Evolutionary conservation across 140 eudicot genomes (phyloP), one percentile per base, ranked within the genome.

Genomic region (Oenanthe javanica): DNA sequence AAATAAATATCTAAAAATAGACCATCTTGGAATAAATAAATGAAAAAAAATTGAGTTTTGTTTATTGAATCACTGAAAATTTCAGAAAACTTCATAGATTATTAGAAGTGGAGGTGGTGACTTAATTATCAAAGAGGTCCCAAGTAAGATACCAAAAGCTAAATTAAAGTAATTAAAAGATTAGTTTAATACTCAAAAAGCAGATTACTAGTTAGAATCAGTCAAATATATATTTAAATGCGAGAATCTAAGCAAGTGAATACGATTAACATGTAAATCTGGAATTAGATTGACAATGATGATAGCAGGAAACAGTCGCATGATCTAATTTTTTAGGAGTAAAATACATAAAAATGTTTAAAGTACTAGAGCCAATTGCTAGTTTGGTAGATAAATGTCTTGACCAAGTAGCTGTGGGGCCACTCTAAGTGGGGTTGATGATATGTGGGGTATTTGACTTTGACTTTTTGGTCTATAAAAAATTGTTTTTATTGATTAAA

Each of bases 361-460:
- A 4, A 61, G n/a, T 70, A 14, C 47, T 18, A 8, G 14, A 43
- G 31, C 77, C 51, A 72, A 72, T 72, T 9, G 77, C 52, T 43
- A 72, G 77, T 72, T 69, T 43, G 49, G 49, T 40, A 72, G 48
- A 40, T 40, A 72, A 16, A 54, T 76, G 69, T 76, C 64, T 50
- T 48, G 63, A 75, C 77, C 25, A 42, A 80, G 47, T 79, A 72
- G 72, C 9, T n/a, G 69, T 27, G 69, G 31, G 75, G 70, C 77
- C 79, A 80, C 50, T 80, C 79, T 77, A 84, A 80, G 84, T 64
- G 87, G 79, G 80, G 84, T 76, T 67, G 87, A 80, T 84, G 72
- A 36, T 31, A 66, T 80, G 70, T 76, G 59, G 25, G 73, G 7
- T 9, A 9, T 73, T 73, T 73, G 77, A 43, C 55, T 73, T 46